Conservation (phyloP, 495 filamentous ascomycete species). For the Chaetomium cochliodes region DNA sequence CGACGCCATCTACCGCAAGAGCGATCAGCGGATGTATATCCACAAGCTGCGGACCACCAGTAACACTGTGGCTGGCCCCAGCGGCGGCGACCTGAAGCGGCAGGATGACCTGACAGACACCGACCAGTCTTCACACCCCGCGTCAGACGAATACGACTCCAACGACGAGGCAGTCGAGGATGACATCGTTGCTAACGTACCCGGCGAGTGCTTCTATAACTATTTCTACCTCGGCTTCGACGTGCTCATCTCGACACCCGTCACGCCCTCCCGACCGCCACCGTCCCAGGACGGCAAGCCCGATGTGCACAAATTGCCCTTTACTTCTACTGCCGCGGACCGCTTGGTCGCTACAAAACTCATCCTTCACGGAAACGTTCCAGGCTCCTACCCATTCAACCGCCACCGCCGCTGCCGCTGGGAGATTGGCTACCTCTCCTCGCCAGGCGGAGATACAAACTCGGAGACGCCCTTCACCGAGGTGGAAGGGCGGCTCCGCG, state of each 20-base stretch:
- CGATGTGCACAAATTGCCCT: slow-evolving; percentile 34
- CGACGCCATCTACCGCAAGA: slow-evolving; percentile 92
- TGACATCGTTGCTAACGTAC: slow-evolving; percentile 47
- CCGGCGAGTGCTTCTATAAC: slow-evolving; percentile 88
- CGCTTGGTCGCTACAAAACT: slow-evolving; percentile 84
- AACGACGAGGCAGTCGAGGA: slow-evolving; percentile 62
- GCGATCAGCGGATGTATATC: slow-evolving; percentile 87
- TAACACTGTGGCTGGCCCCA: slow-evolving; percentile 45
- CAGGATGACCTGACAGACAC: slow-evolving; percentile 69
- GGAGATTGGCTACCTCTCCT: slow-evolving; percentile 63
- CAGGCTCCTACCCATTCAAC: slow-evolving; percentile 95
- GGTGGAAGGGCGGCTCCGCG: slow-evolving; percentile 62
- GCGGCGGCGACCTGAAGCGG: slow-evolving; percentile 50
- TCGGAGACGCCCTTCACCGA: slow-evolving; percentile 78
- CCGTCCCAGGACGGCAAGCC: slow-evolving; percentile 51
- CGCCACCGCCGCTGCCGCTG: slow-evolving; percentile 87
- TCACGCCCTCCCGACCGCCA: slow-evolving; percentile 57
- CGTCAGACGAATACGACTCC: slow-evolving; percentile 61
- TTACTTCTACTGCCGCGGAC: slow-evolving; percentile 45
- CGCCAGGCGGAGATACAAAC: slow-evolving; percentile 45
- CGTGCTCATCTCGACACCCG: slow-evolving; percentile 80
- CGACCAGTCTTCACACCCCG: slow-evolving; percentile 78
- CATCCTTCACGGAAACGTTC: slow-evolving; percentile 88
- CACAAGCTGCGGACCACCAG: slow-evolving; percentile 61
- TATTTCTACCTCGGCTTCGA: slow-evolving; percentile 96